Evolutionary conservation across 2,329 filamentous ascomycete genomes (phyloP), one percentile per base, ranked within the genome.

Genomic region (Alternaria dauci): DNA sequence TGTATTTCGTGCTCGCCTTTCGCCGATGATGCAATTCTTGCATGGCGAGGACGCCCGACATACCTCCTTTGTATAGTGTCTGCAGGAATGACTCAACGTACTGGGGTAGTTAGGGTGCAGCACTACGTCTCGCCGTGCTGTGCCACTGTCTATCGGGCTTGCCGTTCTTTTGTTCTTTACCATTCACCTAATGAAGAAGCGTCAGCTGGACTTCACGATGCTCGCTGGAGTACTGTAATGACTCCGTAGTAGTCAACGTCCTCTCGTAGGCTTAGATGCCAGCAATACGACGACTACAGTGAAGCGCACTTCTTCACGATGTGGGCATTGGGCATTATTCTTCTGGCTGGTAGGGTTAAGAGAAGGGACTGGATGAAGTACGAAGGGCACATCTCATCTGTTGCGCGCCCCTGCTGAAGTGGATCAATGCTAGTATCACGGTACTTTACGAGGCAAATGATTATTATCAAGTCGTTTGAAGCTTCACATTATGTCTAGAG

Each of bases 271-370:
- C 32, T 39, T 39, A 32, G 18, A 56, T 12, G 18, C 12, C 5
- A 44, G 51, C 34, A 44, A 23, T 25, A 23, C 32, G 54, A 8
- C 28, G 4, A n/a, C 8, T 9, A 18, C 38, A 47, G 44, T 63
- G 60, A 60, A 61, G 60, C 57, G 12, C 5, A 41, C 3, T 23
- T 12, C 30, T 36, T 55, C 28, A 11, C 51, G 18, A 43, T 41
- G 38, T 28, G 3, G 20, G 42, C 4, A 58, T 50, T 54, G 56
- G 56, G 8, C 1, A 30, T 3, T 8, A 1, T 14, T 18, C 28
- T 5, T 14, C 2, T 8, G 3, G 8, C 6, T 9, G 39, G 3
- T 8, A 32, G 12, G 8, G 4, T 3, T 14, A 26, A 8, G 34
- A n/a, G 34, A 39, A 32, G 43, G 50, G 16, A 52, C 51, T 28